phyloP scores from a whole-genome alignment of 176 grass and related monocot genomes.

The Microstegium vimineum region DNA sequence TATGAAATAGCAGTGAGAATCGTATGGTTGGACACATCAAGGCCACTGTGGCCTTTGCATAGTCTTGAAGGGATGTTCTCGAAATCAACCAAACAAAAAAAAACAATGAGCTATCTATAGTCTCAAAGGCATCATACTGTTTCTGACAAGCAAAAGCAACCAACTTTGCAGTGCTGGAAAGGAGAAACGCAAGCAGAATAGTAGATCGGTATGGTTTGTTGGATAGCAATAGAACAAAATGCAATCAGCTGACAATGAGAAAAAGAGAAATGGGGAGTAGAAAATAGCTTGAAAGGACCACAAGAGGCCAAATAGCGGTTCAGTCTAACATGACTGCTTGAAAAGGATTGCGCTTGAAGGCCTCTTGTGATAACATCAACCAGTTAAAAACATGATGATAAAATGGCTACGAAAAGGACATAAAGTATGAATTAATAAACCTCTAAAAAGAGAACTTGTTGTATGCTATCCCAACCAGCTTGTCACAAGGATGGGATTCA shows the following conservation, averaged over 20 bases:
- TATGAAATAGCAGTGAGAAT: background rate
- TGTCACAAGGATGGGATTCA: background rate
- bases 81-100: conserved; percentile 20
- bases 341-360: conserved; percentile 27
- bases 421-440: conserved; percentile 33
- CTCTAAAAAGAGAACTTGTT: conserved; percentile 1
- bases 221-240: conserved; percentile 25
- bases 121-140: conserved; percentile 1
- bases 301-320: conserved; percentile 31
- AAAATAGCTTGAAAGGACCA: conserved; percentile 35
- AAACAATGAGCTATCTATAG: background rate
- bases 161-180: conserved; percentile 45
- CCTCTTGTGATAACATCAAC: conserved; percentile 4
- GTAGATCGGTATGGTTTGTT: background rate
- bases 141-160: conserved; percentile 34
- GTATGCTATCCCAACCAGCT: background rate
- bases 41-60: background rate
- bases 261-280: background rate
- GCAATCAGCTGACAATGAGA: background rate
- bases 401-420: conserved; percentile 29
- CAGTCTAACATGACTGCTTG: conserved; percentile 44
- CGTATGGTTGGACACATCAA: conserved; percentile 13
- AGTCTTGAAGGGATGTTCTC: conserved; percentile 8
- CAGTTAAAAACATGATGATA: conserved; percentile 9
- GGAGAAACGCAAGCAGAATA: background rate